These are phyloP conservation scores for Cicer chorassanicum DNA, from an alignment of 306 rosid species.

Conservation along the genomic window DNA sequence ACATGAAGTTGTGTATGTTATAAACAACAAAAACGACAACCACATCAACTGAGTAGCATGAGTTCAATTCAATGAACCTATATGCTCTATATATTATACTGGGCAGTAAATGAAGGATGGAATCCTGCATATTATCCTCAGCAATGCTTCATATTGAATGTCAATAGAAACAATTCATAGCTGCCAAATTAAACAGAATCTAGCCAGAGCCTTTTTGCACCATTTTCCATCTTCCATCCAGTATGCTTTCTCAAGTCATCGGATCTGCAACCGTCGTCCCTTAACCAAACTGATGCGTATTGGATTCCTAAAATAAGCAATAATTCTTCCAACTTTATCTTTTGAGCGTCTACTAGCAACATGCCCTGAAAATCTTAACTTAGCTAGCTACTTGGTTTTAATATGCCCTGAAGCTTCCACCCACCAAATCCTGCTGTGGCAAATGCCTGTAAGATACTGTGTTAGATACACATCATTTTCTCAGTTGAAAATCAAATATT, in stretches of 20 bases:
- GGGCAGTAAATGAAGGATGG: conserved; percentile 34
- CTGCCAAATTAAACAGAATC: conserved; percentile 36
- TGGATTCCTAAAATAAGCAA: conserved; percentile 29
- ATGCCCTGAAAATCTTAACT: conserved; percentile 33
- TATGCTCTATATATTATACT: conserved; percentile 15
- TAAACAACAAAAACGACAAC: neutral
- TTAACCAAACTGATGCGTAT: conserved; percentile 13
- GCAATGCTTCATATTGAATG: conserved; percentile 43
- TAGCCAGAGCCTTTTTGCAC: conserved; percentile 23
- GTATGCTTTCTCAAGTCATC: conserved; percentile 24
- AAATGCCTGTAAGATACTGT: conserved; percentile 70
- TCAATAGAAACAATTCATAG: conserved; percentile 44
- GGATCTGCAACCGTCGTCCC: neutral
- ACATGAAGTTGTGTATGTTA: conserved; percentile 16
- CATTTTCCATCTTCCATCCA: conserved; percentile 38
- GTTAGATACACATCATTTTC: conserved; percentile 42
- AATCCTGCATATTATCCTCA: conserved; percentile 31
- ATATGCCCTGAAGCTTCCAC: conserved; percentile 94
- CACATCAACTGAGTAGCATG: conserved; percentile 32
- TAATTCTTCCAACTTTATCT: conserved; percentile 37
- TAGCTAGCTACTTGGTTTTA: conserved; percentile 70
- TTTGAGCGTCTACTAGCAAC: conserved; percentile 27
- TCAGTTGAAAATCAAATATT: conserved; percentile 11
- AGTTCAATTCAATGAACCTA: conserved; percentile 47
- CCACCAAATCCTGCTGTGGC: conserved; percentile 91